A percentile compares a stretch with the other conserved stretches of the same genome.
Evolutionary conservation across 164 flowering plant species (phyloP).

Genomic region (Protea cynaroides): DNA sequence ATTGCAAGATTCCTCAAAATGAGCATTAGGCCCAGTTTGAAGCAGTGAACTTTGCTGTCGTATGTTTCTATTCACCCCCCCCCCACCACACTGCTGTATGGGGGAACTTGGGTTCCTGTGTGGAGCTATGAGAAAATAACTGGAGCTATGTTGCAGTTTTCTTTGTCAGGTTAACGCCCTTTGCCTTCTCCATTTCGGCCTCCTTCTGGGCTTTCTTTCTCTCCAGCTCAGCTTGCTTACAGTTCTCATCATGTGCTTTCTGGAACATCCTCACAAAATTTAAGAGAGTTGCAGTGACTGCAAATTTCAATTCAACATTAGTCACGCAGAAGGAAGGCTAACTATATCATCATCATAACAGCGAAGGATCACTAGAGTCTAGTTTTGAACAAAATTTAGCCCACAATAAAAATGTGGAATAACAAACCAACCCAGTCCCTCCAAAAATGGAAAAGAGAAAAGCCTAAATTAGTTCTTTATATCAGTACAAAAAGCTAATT

Average conservation of each 20-base stretch:
- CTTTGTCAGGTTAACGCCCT: conserved; percentile 47
- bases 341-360: conserved; percentile 1
- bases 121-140: not conserved
- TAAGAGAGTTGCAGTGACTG: conserved; percentile 77
- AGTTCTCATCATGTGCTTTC: conserved; percentile 84
- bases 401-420: not conserved
- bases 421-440: too few relatives aligned
- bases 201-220: conserved; percentile 89
- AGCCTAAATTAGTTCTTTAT: too few relatives aligned
- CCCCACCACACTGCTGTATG: not conserved
- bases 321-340: not conserved
- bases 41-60: conserved; percentile 8
- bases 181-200: conserved; percentile 78
- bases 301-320: conserved; percentile 14
- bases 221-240: conserved; percentile 88
- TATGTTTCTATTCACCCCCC: not conserved
- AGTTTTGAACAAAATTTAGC: not conserved
- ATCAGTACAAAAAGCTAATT: too few relatives aligned
- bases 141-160: conserved; percentile 31
- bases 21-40: conserved; percentile 4
- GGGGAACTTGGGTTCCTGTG: conserved; percentile 8
- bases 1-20: conserved; percentile 10
- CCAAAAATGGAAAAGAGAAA: too few relatives aligned
- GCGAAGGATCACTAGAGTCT: not conserved
- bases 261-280: conserved; percentile 83